These are phyloP conservation scores for Nothopassalora personata DNA, from an alignment of 2,329 filamentous ascomycete species.

Conservation along the genomic window DNA sequence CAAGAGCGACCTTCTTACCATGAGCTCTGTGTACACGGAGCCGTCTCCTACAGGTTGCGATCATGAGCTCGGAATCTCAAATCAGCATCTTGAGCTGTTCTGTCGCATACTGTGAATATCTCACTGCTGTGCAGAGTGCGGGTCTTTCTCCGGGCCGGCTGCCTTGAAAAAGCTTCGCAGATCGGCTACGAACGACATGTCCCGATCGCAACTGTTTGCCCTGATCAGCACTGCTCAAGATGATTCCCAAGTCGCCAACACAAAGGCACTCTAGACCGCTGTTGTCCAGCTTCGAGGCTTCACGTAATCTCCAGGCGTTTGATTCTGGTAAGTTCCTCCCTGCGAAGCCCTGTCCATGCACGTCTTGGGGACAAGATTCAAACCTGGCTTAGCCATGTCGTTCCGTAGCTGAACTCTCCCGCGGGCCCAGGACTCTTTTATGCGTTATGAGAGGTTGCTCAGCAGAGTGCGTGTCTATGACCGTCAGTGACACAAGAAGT, in stretches of 20 bases:
- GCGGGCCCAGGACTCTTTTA: not conserved
- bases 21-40: not conserved
- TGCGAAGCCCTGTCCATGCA: not conserved
- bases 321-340: not conserved
- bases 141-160: not conserved
- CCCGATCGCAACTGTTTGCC: not conserved
- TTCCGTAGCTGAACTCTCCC: constrained; percentile 9
- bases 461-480: constrained; percentile 1
- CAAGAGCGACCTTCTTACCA: not conserved
- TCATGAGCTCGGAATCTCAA: not conserved
- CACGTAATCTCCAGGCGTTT: not conserved
- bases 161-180: not conserved
- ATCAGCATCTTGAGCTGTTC: not conserved
- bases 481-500: constrained; percentile 4
- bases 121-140: not conserved
- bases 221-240: not conserved
- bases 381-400: constrained; percentile 5
- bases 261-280: not conserved
- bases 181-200: not conserved
- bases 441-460: constrained; percentile 3
- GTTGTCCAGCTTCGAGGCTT: not conserved
- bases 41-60: not conserved
- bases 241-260: not conserved
- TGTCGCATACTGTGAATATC: not conserved
- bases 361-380: not conserved